Evolutionary conservation across 352 stramenopile genomes (phyloP).

Genomic region (Globisporangium solare): DNA sequence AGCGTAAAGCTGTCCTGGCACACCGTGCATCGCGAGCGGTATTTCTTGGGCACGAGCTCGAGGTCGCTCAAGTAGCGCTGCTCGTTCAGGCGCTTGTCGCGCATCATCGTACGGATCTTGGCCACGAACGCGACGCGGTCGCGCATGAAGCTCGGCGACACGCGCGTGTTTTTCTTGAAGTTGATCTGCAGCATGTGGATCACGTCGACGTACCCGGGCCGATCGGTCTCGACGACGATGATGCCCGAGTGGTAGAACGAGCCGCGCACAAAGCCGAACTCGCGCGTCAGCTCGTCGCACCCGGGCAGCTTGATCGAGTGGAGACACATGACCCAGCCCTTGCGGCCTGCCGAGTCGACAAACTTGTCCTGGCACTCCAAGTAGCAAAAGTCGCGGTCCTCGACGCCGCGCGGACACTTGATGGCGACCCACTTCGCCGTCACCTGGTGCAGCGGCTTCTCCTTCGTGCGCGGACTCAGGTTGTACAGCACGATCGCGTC

Average conservation of each 20-base stretch:
- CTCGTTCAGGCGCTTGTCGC: conserved; percentile 71
- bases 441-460: conserved; percentile 79
- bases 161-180: conserved; percentile 61
- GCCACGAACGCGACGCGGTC: conserved; percentile 40
- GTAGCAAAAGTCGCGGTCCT: conserved; percentile 80
- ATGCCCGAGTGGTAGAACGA: conserved; percentile 84
- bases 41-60: conserved; percentile 81
- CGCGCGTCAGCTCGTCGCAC: conserved; percentile 67
- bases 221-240: conserved; percentile 75
- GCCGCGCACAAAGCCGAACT: conserved; percentile 71
- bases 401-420: conserved; percentile 46
- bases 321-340: conserved; percentile 50
- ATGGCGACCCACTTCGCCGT: conserved; percentile 80
- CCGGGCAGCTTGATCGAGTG: conserved; percentile 59
- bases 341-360: conserved; percentile 44
- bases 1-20: conserved; percentile 84
- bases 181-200: conserved; percentile 84
- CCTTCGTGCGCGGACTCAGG: conserved; percentile 52
- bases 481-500: conserved; percentile 72
- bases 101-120: conserved; percentile 59
- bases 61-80: conserved; percentile 77
- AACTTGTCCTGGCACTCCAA: conserved; percentile 86
- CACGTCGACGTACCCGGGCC: conserved; percentile 67
- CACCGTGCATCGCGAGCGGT: conserved; percentile 62
- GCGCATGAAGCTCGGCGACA: conserved; percentile 39